Conservation (phyloP, 2,329 filamentous ascomycete genomes). For the Paracoccidioides brasiliensis region DNA sequence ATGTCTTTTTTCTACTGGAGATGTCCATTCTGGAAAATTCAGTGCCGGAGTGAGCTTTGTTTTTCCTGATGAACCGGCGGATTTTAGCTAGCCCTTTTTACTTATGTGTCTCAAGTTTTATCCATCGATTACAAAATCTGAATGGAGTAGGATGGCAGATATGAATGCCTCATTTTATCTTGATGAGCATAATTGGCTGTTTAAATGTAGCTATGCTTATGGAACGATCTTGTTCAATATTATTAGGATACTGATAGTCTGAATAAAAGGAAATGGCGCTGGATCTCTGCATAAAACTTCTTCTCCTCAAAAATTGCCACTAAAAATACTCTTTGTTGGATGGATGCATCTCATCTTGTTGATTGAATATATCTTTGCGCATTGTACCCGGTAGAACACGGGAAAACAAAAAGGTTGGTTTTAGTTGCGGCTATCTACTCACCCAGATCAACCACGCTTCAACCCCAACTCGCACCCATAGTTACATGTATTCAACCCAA, state of each 20-base stretch:
- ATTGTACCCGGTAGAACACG: no score
- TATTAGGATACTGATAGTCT: no score
- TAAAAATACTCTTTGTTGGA: no score
- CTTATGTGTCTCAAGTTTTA: background rate
- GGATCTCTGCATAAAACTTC: no score
- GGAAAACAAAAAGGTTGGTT: no score
- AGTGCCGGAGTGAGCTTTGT: background rate
- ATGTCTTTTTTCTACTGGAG: background rate
- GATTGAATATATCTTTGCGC: no score
- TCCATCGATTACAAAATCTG: background rate
- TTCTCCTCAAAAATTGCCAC: no score
- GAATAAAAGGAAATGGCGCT: no score
- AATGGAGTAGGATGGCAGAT: background rate
- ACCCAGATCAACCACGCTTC: background rate
- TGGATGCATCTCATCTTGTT: no score
- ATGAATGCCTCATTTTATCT: background rate
- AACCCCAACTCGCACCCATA: background rate
- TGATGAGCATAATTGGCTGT: background rate
- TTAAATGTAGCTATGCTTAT: background rate
- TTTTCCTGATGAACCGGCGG: background rate
- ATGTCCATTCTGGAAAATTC: background rate
- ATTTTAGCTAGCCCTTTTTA: background rate
- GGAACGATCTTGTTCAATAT: background rate
- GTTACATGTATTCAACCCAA: background rate
- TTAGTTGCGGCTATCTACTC: no score